Conservation (phyloP, 192 early-diverging fungal species). For the Pilobolus umbonatus region DNA sequence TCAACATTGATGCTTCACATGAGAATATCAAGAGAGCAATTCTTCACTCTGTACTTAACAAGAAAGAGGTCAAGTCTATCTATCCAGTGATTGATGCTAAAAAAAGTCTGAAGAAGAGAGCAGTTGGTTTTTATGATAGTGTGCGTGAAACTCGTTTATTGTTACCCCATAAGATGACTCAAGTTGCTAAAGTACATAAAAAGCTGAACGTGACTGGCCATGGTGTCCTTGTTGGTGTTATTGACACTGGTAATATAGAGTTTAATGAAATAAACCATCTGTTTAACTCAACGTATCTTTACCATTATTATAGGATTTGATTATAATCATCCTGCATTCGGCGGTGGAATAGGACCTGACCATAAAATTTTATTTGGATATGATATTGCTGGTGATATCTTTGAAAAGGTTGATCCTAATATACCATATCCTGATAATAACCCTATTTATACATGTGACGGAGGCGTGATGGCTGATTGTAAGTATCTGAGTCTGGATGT, state of each 20-base stretch:
- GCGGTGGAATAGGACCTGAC: slow-evolving; percentile 55
- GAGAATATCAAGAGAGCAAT: neutral
- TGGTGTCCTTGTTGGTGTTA: slow-evolving; percentile 62
- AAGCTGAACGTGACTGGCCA: slow-evolving; percentile 53
- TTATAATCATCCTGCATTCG: slow-evolving; percentile 62
- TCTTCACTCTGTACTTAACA: slow-evolving; percentile 4
- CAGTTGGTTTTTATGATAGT: no score
- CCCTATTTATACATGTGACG: slow-evolving; percentile 20
- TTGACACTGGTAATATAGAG: slow-evolving; percentile 66
- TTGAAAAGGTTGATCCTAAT: slow-evolving; percentile 1
- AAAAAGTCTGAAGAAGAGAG: no score
- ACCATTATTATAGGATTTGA: slow-evolving; percentile 49
- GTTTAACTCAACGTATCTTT: no score
- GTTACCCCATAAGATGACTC: slow-evolving; percentile 48
- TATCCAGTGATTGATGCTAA: slow-evolving; percentile 19
- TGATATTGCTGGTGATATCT: slow-evolving; percentile 22
- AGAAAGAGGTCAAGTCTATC: slow-evolving; percentile 4
- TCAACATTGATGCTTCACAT: neutral
- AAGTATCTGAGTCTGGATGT: no score
- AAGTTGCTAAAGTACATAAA: slow-evolving; percentile 49
- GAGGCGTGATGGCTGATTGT: no score
- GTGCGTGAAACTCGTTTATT: slow-evolving; percentile 9
- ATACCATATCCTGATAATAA: slow-evolving; percentile 11
- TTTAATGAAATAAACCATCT: no score
- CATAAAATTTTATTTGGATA: slow-evolving; percentile 55